Base-by-base conservation (phyloP, 73 alveolate species). In the Paramecium caudatum region DNA sequence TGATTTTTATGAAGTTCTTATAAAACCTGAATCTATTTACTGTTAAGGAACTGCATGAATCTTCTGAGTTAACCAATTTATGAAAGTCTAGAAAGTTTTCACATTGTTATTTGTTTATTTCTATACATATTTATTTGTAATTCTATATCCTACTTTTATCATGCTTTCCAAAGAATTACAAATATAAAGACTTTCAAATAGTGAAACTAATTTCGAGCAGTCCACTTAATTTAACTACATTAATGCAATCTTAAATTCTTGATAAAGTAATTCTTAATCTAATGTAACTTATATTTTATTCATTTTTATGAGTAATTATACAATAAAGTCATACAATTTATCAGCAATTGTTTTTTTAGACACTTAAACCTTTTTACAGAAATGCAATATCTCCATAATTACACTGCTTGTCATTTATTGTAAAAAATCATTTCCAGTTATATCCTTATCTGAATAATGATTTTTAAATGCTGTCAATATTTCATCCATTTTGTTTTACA, bases 401-500 rank as follows among this genome's bases (percentile, higher is more conserved):
- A 68, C 34, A 16, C 34, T 68, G 5, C 15, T 68, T 1, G 84
- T 68, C 50, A 68, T 34, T 68, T 68, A 37, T 68, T 68, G 37
- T 68, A 68, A 68, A 15, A 68, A 68, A 68, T 68, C 84, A 68
- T 68, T 68, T n/a, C 50, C 34, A 10, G 47, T 68, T 0, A 68
- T 68, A n/a, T 68, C 19, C 16, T 32, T 68, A 13, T 68, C 47
- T 33, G 47, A 68, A 34, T 37, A 68, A 68, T 68, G 47, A 3
- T 3, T 68, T 68, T 68, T 68, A 34, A 68, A 68, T 32, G 25
- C 7, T 4, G 1, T 16, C 34, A 68, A 4, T 10, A 68, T 68
- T 68, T 68, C 84, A 25, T 68, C 84, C 0, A 68, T 68, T 68
- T 68, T 68, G 34, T 68, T 30, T 37, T 68, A 68, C 4, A 68